Percentiles rank a stretch among this genome's conserved stretches.
Evolutionary conservation across 208 protist species (phyloP).

Genomic region (Acanthamoeba rhysodes): DNA sequence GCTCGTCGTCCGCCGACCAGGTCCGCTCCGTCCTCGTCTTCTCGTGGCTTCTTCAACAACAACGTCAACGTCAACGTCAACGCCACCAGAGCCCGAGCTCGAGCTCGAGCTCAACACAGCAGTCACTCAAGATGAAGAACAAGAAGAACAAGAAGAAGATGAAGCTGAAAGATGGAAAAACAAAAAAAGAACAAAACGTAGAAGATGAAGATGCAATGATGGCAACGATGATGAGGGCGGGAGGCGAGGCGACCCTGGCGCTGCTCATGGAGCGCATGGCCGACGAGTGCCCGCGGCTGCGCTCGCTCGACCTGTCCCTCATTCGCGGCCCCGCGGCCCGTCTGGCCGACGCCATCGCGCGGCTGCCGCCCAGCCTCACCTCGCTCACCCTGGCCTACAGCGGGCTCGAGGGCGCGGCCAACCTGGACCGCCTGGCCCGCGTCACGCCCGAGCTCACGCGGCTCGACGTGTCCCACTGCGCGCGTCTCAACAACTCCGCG

Average conservation of each 20-base stretch:
- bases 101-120: not conserved
- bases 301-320: slow-evolving; percentile 4
- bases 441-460: not conserved
- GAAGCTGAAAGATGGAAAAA: not conserved
- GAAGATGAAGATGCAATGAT: not conserved
- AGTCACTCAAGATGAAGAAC: not conserved
- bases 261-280: not conserved
- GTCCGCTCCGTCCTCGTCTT: not conserved
- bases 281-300: not conserved
- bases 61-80: not conserved
- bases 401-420: not conserved
- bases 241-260: not conserved
- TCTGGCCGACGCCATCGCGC: not conserved
- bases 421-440: not conserved
- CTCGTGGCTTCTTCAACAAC: not conserved
- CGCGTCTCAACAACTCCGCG: not conserved
- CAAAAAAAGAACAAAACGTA: no score
- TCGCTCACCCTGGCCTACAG: not conserved
- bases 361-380: not conserved
- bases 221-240: not conserved
- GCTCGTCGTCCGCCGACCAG: not conserved
- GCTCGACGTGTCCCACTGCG: slow-evolving; percentile 18
- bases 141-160: no score
- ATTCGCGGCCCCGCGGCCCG: not conserved
- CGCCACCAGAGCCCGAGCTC: not conserved